A percentile compares a stretch with the other conserved stretches of the same genome.
These are phyloP conservation scores for Neckera pumila DNA, from an alignment of 225 moss, liverwort and hornwort species.

Conservation along the genomic window DNA sequence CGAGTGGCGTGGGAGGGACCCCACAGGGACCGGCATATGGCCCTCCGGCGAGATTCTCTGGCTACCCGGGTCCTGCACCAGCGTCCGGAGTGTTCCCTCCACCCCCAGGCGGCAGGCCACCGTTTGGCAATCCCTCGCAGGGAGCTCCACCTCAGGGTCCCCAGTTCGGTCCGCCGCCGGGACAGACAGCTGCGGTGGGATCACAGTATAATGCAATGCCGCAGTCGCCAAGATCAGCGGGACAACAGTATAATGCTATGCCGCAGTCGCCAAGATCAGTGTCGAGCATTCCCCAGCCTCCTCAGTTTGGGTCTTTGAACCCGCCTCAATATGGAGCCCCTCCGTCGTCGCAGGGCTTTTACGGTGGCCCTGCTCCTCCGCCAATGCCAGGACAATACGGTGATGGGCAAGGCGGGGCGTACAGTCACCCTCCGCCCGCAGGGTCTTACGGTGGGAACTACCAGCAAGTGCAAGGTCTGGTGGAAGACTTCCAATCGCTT, in stretches of 20 bases:
- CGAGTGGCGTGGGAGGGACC: background rate
- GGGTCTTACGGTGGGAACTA: conserved; percentile 60
- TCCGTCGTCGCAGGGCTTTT: conserved; percentile 42
- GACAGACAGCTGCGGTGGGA: background rate
- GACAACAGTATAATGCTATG: background rate
- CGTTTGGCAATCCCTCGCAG: conserved; percentile 16
- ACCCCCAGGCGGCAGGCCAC: conserved; percentile 14
- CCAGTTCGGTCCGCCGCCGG: conserved; percentile 17
- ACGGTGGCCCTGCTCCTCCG: conserved; percentile 43
- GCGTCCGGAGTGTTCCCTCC: conserved; percentile 21
- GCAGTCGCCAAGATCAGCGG: background rate
- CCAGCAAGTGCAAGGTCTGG: conserved; percentile 45
- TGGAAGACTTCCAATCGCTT: conserved; percentile 91
- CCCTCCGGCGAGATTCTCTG: conserved; percentile 11
- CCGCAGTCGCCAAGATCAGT: background rate
- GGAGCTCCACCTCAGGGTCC: conserved; percentile 5
- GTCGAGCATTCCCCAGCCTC: conserved; percentile 9
- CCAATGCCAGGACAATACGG: conserved; percentile 27
- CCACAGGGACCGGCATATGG: conserved; percentile 18
- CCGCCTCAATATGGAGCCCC: conserved; percentile 17
- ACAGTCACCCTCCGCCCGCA: conserved; percentile 34
- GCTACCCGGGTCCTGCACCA: conserved; percentile 14
- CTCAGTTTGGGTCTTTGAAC: conserved; percentile 10
- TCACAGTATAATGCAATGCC: background rate
- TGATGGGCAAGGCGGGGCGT: conserved; percentile 35